phyloP scores from a whole-genome alignment of 2,329 filamentous ascomycete genomes.

The Fusarium sp. region DNA sequence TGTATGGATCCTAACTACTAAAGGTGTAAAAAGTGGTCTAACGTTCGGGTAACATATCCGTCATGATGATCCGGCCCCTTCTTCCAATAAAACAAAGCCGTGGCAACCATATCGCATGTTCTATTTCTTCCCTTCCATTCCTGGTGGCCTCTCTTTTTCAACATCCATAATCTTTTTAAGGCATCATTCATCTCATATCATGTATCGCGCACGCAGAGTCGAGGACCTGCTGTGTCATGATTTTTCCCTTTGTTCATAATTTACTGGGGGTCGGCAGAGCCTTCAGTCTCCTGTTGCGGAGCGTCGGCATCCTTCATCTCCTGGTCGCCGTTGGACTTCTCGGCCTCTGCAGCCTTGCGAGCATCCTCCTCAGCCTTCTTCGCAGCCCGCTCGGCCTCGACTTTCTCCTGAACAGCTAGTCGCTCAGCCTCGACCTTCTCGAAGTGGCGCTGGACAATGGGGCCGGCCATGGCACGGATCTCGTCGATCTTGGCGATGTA shows the following conservation, averaged over 20 bases:
- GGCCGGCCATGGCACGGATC: constrained; percentile 89
- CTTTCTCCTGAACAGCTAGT: constrained; percentile 80
- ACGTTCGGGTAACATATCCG: constrained; percentile 50
- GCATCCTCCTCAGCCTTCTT: constrained; percentile 76
- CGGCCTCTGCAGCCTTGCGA: constrained; percentile 67
- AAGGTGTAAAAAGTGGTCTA: constrained; percentile 51
- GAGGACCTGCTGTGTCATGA: constrained; percentile 10
- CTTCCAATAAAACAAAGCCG: constrained; percentile 43
- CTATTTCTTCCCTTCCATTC: constrained; percentile 35
- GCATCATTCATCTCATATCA: constrained; percentile 47
- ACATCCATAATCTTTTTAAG: constrained; percentile 40
- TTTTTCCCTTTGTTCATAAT: constrained; percentile 20
- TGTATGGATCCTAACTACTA: constrained; percentile 50
- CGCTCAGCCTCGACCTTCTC: constrained; percentile 94
- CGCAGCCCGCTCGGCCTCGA: constrained; percentile 83
- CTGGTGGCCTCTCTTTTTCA: constrained; percentile 36
- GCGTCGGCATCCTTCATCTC: constrained; percentile 76
- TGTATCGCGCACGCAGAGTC: constrained; percentile 18
- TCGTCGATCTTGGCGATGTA: constrained; percentile 98
- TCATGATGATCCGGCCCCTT: constrained; percentile 49
- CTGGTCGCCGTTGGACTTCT: constrained; percentile 69
- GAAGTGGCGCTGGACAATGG: constrained; percentile 93
- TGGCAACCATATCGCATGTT: constrained; percentile 47
- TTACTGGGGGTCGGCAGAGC: constrained; percentile 58
- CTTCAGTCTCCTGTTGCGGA: constrained; percentile 65